A percentile compares a stretch with the other conserved stretches of the same genome.
These are phyloP conservation scores for Cystobasidium pallidum DNA, from an alignment of 1,284 basidiomycete species.

Conservation along the genomic window DNA sequence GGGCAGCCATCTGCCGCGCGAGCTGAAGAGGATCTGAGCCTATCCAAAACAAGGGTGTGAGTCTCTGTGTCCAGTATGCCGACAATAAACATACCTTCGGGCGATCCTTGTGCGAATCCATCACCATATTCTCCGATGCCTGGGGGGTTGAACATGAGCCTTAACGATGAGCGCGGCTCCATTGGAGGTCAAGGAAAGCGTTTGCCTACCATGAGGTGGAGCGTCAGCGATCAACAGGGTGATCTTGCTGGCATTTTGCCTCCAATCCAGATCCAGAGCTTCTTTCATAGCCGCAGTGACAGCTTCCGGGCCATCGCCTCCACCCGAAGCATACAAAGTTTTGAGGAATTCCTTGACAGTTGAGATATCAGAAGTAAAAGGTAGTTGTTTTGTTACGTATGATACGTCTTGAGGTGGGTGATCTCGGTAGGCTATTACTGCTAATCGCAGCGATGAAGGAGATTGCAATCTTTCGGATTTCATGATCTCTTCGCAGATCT, in stretches of 20 bases:
- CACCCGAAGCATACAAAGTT: constrained; percentile 81
- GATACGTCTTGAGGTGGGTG: constrained; percentile 93
- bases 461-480: constrained; percentile 86
- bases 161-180: background rate
- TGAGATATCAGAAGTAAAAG: constrained; percentile 87
- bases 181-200: constrained; percentile 57
- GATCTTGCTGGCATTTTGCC: constrained; percentile 88
- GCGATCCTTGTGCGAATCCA: constrained; percentile 62
- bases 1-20: constrained; percentile 83
- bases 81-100: constrained; percentile 50
- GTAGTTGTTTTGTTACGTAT: constrained; percentile 86
- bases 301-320: constrained; percentile 97
- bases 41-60: constrained; percentile 37
- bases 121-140: constrained; percentile 66
- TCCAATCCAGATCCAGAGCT: constrained; percentile 84
- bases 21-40: constrained; percentile 85
- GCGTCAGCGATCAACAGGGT: constrained; percentile 85
- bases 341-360: constrained; percentile 84
- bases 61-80: background rate
- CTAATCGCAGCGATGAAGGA: constrained; percentile 72
- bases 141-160: background rate
- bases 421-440: constrained; percentile 70
- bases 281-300: constrained; percentile 92
- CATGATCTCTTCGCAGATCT: constrained; percentile 94
- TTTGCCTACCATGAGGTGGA: constrained; percentile 91